These are phyloP conservation scores for Lichenothelia convexa DNA, from an alignment of 495 filamentous ascomycete species.

Conservation along the genomic window DNA sequence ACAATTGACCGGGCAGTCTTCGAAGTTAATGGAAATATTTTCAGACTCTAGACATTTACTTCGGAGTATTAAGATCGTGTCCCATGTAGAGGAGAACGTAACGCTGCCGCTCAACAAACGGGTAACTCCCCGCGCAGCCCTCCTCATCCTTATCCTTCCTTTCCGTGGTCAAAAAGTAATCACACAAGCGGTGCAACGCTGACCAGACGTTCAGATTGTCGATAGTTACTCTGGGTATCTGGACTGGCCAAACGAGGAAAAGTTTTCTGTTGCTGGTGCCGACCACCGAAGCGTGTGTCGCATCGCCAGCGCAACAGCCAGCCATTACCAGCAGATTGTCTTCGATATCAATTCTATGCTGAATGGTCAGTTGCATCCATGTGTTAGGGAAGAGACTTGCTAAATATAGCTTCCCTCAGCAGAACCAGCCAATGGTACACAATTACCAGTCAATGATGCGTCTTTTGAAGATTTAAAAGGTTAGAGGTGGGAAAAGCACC, in stretches of 20 bases:
- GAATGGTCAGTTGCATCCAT: not conserved
- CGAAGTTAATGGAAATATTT: slow-evolving; percentile 1
- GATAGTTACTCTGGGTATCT: too few species aligned
- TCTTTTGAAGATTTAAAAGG: not conserved
- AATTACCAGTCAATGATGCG: not conserved
- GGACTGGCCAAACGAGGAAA: slow-evolving; percentile 5
- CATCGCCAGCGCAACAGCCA: too few species aligned
- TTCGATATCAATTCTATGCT: not conserved
- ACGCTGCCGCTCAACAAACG: not conserved
- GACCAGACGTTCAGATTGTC: too few species aligned
- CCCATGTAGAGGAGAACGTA: slow-evolving; percentile 8
- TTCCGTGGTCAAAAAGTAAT: slow-evolving; percentile 7
- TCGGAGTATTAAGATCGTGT: slow-evolving; percentile 3
- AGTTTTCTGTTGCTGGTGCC: slow-evolving; percentile 5
- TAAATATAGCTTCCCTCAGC: not conserved
- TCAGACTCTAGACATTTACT: slow-evolving; percentile 3
- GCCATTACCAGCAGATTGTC: not conserved
- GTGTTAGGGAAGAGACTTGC: not conserved
- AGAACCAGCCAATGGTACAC: not conserved
- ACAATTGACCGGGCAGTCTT: slow-evolving; percentile 3
- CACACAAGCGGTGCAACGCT: slow-evolving; percentile 5
- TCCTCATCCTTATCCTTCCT: slow-evolving; percentile 1
- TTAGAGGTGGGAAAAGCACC: not conserved
- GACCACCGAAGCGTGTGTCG: slow-evolving; percentile 12
- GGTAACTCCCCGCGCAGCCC: slow-evolving; percentile 1